Evolutionary conservation across 163 green algal species (phyloP), one percentile per base, ranked within the genome.

Genomic region (Scenedesmus sp.): DNA sequence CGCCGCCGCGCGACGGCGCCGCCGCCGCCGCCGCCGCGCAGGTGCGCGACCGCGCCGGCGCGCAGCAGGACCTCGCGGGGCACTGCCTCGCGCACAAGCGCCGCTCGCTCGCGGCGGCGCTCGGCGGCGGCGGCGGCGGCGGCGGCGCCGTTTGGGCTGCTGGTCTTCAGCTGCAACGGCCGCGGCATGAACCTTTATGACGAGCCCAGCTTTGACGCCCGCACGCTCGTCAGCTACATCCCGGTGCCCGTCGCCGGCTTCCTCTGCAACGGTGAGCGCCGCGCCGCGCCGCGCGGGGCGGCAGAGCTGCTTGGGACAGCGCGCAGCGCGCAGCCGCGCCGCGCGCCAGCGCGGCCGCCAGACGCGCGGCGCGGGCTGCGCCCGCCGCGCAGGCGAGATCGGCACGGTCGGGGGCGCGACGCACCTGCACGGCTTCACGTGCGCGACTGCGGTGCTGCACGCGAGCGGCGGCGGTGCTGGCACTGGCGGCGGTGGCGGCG

Each of bases 361-460:
- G 7, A 10, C 39, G 7, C 39, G 10, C 39, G 39, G 10, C 39
- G 39, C 10, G 6, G 6, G 39, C 45, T 4, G 14, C 45, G 50
- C 13, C 17, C 13, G 29, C 7, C 34, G 5, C 80, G 58, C 83
- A 90, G 86, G 86, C 26, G 87, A 91, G 60, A 88, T 91, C 33
- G 87, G 85, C 1, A 80, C 78, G 2, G 67, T 92, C 47, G 84
- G 75, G 28, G 71, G 72, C 17, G 65, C 69, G 7, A 90, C 88
- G 14, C 78, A 87, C 44, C 72, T 93, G 20, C 88, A 91, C 69
- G 88, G 86, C 28, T 93, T 93, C 75, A 93, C 88, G 2, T 87
- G 78, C n/a, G 88, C 82, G n/a, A 81, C 85, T 7, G 88, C 82
- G 2, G 80, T 92, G 31, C 62, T 92, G 60, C 64, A n/a, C n/a